A percentile compares a stretch with the other conserved stretches of the same genome.
phyloP scores from a whole-genome alignment of 202 grass and related monocot genomes.

The Schoenoplectus triqueter region DNA sequence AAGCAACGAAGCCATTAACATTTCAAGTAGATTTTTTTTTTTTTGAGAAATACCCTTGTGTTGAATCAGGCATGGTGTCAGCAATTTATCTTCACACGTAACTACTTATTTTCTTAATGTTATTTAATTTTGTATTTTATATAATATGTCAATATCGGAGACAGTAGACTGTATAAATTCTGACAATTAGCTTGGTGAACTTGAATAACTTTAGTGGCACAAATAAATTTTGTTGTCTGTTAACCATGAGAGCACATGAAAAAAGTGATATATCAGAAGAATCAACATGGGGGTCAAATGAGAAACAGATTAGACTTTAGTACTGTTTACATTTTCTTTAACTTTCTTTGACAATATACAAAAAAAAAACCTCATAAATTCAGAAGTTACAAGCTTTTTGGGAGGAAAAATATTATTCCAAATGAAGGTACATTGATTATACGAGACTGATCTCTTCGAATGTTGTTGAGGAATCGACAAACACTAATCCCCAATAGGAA shows the following conservation, averaged over 20 bases:
- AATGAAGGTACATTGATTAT: not conserved
- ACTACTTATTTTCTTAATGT: not conserved
- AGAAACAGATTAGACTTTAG: not conserved
- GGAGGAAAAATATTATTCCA: not conserved
- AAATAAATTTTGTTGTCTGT: constrained; percentile 4
- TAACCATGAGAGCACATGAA: not conserved
- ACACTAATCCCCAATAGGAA: constrained; percentile 38
- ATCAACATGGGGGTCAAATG: not conserved
- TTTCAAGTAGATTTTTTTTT: not conserved
- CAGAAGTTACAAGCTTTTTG: not conserved
- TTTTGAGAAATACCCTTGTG: not conserved
- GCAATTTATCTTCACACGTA: not conserved
- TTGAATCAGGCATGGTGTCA: not conserved
- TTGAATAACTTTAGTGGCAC: not conserved
- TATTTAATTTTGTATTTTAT: not conserved
- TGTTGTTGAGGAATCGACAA: not conserved
- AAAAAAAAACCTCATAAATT: not conserved
- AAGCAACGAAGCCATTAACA: not conserved
- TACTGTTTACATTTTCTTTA: not conserved
- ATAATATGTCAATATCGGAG: not conserved
- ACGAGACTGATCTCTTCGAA: constrained; percentile 10
- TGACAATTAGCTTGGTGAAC: not conserved
- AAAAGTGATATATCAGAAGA: not conserved
- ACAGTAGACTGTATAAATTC: not conserved
- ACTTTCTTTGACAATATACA: not conserved